Conservation (phyloP, 1,139 yeast species). For the Blastobotrys capitulatus region DNA sequence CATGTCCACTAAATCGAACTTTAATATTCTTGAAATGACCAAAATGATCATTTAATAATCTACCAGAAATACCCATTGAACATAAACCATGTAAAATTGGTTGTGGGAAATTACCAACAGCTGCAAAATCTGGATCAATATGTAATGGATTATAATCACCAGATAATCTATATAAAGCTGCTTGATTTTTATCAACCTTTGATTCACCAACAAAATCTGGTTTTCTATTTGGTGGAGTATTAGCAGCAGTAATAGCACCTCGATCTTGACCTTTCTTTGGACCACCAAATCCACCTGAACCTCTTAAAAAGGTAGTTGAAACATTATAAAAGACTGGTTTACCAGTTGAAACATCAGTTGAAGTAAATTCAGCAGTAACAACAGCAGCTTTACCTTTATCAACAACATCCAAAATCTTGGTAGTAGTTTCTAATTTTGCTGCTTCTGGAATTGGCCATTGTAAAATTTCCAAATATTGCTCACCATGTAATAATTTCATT, state of each 20-base stretch:
- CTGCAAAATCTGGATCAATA: constrained; percentile 87
- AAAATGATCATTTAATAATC: constrained; percentile 69
- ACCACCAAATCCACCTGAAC: constrained; percentile 54
- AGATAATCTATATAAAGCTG: constrained; percentile 83
- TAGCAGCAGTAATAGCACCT: constrained; percentile 56
- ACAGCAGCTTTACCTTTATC: constrained; percentile 90
- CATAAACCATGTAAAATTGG: constrained; percentile 95
- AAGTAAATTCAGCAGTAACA: constrained; percentile 68
- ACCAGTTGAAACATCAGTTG: constrained; percentile 65
- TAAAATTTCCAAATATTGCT: constrained; percentile 78
- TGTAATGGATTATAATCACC: constrained; percentile 96
- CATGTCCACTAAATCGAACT: constrained; percentile 87
- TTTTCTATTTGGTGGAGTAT: constrained; percentile 54
- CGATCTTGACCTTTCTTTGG: constrained; percentile 51
- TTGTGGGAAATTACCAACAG: constrained; percentile 75
- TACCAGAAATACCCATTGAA: constrained; percentile 76
- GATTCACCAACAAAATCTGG: constrained; percentile 66
- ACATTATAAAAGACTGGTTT: constrained; percentile 73
- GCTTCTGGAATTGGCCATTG: constrained; percentile 75
- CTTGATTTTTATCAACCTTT: constrained; percentile 67
- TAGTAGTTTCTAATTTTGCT: constrained; percentile 53
- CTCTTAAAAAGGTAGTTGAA: constrained; percentile 81
- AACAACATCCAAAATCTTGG: constrained; percentile 63
- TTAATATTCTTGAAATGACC: constrained; percentile 84
- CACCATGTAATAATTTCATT: constrained; percentile 83